These are phyloP conservation scores for Sindora glabra DNA, from an alignment of 306 rosid species.

Conservation along the genomic window DNA sequence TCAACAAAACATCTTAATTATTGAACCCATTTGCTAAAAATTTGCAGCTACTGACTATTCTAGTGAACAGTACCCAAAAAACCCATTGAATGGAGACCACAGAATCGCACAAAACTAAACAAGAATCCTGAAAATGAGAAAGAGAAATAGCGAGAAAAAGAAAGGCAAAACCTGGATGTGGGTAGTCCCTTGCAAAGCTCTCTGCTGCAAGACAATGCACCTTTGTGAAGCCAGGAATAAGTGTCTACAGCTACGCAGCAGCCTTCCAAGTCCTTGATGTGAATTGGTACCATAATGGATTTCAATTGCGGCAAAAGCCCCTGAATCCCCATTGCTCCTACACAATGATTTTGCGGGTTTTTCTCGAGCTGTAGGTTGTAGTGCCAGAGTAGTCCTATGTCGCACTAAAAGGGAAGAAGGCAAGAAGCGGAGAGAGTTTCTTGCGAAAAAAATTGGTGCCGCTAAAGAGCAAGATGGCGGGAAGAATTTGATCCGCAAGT, in stretches of 20 bases:
- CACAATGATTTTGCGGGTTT: not conserved
- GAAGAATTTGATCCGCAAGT: too few relatives aligned
- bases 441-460: too few relatives aligned
- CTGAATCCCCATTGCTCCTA: constrained; percentile 71
- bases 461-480: too few relatives aligned
- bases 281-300: constrained; percentile 79
- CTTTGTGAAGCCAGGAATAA: constrained; percentile 96
- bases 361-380: not conserved
- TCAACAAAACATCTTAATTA: not conserved
- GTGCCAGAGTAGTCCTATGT: too few relatives aligned
- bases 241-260: constrained; percentile 68
- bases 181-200: constrained; percentile 75
- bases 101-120: not conserved
- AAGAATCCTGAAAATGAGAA: not conserved
- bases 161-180: constrained; percentile 62
- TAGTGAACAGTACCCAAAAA: not conserved
- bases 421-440: too few relatives aligned
- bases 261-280: constrained; percentile 71
- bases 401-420: too few relatives aligned
- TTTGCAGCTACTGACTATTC: not conserved
- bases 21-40: not conserved
- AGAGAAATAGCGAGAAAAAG: not conserved
- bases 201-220: constrained; percentile 85
- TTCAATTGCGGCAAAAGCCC: constrained; percentile 82
- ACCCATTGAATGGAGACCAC: not conserved